Conservation (phyloP, 768 basidiomycete species). For the Arthromyces matolae region DNA sequence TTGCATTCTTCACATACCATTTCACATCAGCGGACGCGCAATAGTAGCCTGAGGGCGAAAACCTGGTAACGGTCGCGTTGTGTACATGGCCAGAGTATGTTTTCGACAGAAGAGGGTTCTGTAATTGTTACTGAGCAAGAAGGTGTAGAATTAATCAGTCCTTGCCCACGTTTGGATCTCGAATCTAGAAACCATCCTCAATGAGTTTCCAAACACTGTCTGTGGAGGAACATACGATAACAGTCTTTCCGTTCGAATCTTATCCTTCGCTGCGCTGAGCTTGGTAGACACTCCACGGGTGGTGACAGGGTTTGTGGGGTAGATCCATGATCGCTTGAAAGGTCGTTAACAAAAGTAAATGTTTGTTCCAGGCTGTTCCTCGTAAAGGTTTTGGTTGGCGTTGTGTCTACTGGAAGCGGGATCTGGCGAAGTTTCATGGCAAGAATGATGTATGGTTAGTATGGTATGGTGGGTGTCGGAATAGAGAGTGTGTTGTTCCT, state of each 20-base stretch:
- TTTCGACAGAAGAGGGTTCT: conserved; percentile 64
- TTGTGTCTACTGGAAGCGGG: too few species aligned
- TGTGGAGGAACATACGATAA: conserved; percentile 66
- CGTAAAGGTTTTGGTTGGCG: too few species aligned
- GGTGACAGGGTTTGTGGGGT: conserved; percentile 68
- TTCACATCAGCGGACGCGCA: conserved; percentile 84
- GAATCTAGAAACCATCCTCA: too few species aligned
- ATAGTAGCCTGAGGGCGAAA: conserved; percentile 93
- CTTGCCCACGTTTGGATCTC: conserved; percentile 69
- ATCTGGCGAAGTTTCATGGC: too few species aligned
- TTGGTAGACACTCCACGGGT: conserved; percentile 71
- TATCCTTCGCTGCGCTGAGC: conserved; percentile 69
- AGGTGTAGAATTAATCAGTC: neutral
- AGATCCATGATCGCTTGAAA: conserved; percentile 41
- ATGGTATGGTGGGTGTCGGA: too few species aligned
- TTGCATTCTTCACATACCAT: conserved; percentile 51
- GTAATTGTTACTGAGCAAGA: conserved; percentile 6
- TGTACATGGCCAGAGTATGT: conserved; percentile 80
- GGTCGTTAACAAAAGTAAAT: too few species aligned
- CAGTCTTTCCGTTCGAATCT: conserved; percentile 78
- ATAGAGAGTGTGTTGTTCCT: too few species aligned
- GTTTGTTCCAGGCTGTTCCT: too few species aligned
- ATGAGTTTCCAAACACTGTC: neutral
- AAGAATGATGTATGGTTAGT: too few species aligned
- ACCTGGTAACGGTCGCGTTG: conserved; percentile 81